Conservation (phyloP, 192 early-diverging fungal species). For the Coemansia aciculifera region DNA sequence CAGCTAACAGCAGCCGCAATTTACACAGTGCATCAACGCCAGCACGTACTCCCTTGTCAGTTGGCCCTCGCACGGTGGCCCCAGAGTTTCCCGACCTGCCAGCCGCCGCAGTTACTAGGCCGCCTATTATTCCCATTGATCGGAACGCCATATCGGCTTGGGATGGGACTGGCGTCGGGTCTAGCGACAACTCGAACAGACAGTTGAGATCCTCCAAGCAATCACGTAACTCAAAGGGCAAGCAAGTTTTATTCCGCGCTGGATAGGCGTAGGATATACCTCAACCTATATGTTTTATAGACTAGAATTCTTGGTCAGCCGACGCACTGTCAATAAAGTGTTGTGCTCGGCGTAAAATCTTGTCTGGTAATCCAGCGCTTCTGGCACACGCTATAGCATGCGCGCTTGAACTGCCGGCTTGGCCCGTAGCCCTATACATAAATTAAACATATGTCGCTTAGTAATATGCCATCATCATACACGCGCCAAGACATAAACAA, state of each 20-base stretch:
- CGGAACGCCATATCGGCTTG: conserved; percentile 40
- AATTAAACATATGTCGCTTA: neutral
- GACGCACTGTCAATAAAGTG: conserved; percentile 4
- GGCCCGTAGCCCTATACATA: conserved; percentile 8
- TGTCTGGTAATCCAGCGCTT: conserved; percentile 26
- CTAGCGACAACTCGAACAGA: conserved; percentile 9
- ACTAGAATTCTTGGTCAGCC: neutral
- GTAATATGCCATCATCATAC: too few species aligned
- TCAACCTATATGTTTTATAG: neutral
- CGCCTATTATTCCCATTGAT: conserved; percentile 28
- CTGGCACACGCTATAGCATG: conserved; percentile 30
- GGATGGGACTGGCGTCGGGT: conserved; percentile 10
- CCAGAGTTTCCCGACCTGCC: conserved; percentile 39
- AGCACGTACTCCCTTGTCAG: neutral
- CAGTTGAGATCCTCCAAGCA: conserved; percentile 12
- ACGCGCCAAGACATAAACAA: neutral
- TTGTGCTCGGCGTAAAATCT: conserved; percentile 15
- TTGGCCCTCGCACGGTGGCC: conserved; percentile 1
- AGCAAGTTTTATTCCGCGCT: conserved; percentile 24
- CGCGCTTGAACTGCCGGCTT: neutral
- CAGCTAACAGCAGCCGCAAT: neutral
- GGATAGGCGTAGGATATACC: conserved; percentile 1
- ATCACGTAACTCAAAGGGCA: conserved; percentile 32
- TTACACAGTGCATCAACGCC: neutral
- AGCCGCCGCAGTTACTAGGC: conserved; percentile 12